Evolutionary conservation across 345 rosid species (phyloP), one percentile per base, ranked within the genome.

Genomic region (Bretschneidera sinensis): DNA sequence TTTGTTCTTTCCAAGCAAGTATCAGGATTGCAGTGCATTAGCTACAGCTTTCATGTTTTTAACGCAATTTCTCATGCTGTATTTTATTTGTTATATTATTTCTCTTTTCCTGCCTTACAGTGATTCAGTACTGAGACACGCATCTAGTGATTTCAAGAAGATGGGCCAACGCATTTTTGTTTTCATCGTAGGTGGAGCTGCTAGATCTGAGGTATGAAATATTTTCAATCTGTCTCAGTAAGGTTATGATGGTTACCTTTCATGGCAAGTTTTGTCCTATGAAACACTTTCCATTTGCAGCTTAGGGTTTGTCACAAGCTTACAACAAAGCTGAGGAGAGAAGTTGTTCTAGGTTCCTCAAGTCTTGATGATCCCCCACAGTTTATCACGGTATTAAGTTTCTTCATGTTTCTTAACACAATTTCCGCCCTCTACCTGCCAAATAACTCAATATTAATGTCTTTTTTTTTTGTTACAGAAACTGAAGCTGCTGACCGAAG

Each of bases 321-420:
- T 55, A 78, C 98, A 17, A 69, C 67, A 28, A 95, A 91, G 75
- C 85, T 95, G 66, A 86, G 68, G 63, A 85, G 99, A 69, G 98
- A 95, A 83, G 78, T 95, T 17, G 69, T 95, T 57, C 83, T 95
- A 47, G 99, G 99, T 43, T 95, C 99, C 4, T 68, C 99, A 13
- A 95, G 97, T 74, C 72, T 95, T 1, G 99, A 86, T 33, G 99
- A 95, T 77, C 99, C 99, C 49, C 94, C 91, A 3, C 88, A 91
- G 67, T 95, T 95, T 69, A 86, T 95, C 43, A 84, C 94, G 83
- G 99, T 91, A 84, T 57, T 48, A 23, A 24, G 21, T 28, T 54
- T 55, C 21, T 20, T 60, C 43, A 16, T 19, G 4, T 2, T 13
- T 21, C 55, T 0, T 20, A n/a, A n/a, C n/a, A n/a, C 25, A 25